A percentile compares a stretch with the other conserved stretches of the same genome.
Evolutionary conservation across 192 early-diverging fungal species (phyloP).

Genomic region (Backusella luteola): DNA sequence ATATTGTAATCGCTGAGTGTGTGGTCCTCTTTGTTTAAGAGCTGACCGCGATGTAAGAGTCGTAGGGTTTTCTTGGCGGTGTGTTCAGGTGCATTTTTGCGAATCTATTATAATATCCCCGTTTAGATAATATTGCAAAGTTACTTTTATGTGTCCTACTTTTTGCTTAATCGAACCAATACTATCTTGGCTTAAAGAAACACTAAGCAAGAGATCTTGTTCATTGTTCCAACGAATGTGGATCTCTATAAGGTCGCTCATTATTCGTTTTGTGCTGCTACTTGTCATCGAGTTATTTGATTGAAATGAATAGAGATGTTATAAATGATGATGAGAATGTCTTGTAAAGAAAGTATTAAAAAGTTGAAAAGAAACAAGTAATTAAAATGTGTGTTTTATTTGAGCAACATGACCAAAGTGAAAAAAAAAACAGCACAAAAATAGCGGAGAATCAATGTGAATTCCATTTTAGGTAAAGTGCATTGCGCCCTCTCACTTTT

Average conservation of each 20-base stretch:
- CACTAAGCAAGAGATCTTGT: constrained; percentile 26
- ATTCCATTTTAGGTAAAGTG: too few relatives aligned
- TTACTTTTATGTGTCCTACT: neutral
- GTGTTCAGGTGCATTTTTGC: constrained; percentile 20
- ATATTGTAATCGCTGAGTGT: constrained; percentile 31
- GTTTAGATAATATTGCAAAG: too few relatives aligned
- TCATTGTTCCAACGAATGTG: constrained; percentile 37
- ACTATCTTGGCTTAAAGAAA: constrained; percentile 17
- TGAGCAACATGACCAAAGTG: too few relatives aligned
- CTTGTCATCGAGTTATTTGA: neutral
- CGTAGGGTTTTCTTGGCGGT: constrained; percentile 44
- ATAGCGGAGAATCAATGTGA: too few relatives aligned
- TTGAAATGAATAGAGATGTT: too few relatives aligned
- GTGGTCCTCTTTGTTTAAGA: constrained; percentile 30
- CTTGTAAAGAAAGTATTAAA: too few relatives aligned
- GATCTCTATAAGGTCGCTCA: constrained; percentile 13
- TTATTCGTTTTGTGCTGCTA: neutral
- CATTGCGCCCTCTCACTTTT: too few relatives aligned
- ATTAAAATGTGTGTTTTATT: too few relatives aligned
- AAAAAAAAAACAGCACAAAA: too few relatives aligned
- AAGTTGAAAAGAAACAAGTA: too few relatives aligned
- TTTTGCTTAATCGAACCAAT: constrained; percentile 40
- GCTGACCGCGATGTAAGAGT: constrained; percentile 47
- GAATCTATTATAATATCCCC: constrained; percentile 29
- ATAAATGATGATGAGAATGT: too few relatives aligned